phyloP scores from a whole-genome alignment of 1,284 basidiomycete species.

The Melampsora americana region DNA sequence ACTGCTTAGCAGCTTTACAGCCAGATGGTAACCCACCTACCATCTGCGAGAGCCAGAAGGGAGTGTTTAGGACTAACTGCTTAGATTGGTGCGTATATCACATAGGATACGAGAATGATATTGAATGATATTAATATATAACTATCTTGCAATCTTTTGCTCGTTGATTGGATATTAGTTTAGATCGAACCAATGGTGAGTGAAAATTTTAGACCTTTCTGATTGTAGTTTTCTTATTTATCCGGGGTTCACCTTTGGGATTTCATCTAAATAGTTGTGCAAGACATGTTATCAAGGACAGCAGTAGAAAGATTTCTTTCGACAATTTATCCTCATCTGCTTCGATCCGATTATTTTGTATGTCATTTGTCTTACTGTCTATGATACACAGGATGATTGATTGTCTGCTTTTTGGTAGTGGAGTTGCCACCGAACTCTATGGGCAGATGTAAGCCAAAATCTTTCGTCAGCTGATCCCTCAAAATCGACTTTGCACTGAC shows the following conservation, averaged over 20 bases:
- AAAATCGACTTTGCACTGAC: not conserved
- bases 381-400: slow-evolving; percentile 60
- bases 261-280: slow-evolving; percentile 22
- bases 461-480: not conserved
- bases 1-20: slow-evolving; percentile 66
- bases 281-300: slow-evolving; percentile 28
- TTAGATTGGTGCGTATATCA: slow-evolving; percentile 73
- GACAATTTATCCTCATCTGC: slow-evolving; percentile 14
- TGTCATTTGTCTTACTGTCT: slow-evolving; percentile 68
- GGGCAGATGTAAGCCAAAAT: slow-evolving; percentile 67
- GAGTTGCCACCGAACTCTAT: slow-evolving; percentile 82
- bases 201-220: slow-evolving; percentile 6
- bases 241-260: not conserved
- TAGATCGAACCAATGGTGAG: slow-evolving; percentile 95
- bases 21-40: slow-evolving; percentile 62
- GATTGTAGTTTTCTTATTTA: not conserved
- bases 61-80: slow-evolving; percentile 91
- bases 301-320: slow-evolving; percentile 15
- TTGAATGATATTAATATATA: slow-evolving; percentile 44
- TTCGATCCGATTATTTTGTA: slow-evolving; percentile 38
- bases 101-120: slow-evolving; percentile 27
- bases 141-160: not conserved
- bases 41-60: slow-evolving; percentile 72
- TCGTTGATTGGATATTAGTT: slow-evolving; percentile 57
- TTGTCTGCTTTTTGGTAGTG: slow-evolving; percentile 60